Conservation (phyloP, 2,329 filamentous ascomycete species). For the Cercospora citrullina region DNA sequence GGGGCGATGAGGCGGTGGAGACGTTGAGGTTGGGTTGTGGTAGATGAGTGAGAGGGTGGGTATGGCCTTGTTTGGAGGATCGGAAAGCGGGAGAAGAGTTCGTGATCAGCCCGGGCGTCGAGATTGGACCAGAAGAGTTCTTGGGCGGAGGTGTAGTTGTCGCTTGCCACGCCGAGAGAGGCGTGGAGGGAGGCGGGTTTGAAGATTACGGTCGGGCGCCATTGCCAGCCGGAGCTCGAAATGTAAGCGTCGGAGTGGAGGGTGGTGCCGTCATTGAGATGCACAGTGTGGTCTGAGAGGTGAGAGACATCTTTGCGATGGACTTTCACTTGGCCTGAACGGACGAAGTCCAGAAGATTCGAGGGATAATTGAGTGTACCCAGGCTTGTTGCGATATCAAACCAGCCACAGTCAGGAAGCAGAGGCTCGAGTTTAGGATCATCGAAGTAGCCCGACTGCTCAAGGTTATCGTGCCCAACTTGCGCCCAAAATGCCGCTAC, state of each 20-base stretch:
- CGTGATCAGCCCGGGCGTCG: slow-evolving; percentile 15
- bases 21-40: slow-evolving; percentile 12
- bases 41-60: neutral
- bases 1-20: slow-evolving; percentile 20
- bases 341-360: slow-evolving; percentile 18
- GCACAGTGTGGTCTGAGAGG: slow-evolving; percentile 15
- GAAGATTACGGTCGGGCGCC: slow-evolving; percentile 16
- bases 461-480: slow-evolving; percentile 10
- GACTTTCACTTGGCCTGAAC: slow-evolving; percentile 17
- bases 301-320: slow-evolving; percentile 18
- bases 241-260: slow-evolving; percentile 17
- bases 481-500: slow-evolving; percentile 14
- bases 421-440: slow-evolving; percentile 5
- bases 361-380: slow-evolving; percentile 17
- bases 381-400: slow-evolving; percentile 19
- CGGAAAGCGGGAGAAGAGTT: slow-evolving; percentile 18
- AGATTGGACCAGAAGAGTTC: slow-evolving; percentile 10
- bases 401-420: slow-evolving; percentile 15
- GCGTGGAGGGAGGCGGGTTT: slow-evolving; percentile 16
- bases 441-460: slow-evolving; percentile 14
- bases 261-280: slow-evolving; percentile 9
- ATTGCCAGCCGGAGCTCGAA: slow-evolving; percentile 20
- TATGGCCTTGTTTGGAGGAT: slow-evolving; percentile 6
- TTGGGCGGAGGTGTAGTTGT: slow-evolving; percentile 13
- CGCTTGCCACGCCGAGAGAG: slow-evolving; percentile 18